These are phyloP conservation scores for Starmera stellimalicola DNA, from an alignment of 1,139 yeast species.

Conservation along the genomic window DNA sequence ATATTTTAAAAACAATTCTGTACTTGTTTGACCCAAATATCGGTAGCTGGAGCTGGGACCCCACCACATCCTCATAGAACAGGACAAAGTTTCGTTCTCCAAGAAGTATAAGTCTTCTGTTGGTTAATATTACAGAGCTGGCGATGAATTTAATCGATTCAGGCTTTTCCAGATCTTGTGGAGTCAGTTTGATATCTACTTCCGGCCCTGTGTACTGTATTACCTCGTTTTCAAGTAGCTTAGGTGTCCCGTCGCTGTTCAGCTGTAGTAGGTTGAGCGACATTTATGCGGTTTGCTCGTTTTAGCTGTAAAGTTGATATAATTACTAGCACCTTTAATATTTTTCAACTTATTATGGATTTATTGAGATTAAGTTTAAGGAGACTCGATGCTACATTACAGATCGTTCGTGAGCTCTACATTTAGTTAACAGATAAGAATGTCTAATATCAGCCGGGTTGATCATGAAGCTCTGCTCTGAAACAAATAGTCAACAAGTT, in stretches of 20 bases:
- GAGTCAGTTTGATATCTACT: conserved; percentile 10
- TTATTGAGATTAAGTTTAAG: too few relatives aligned
- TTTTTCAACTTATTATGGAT: too few relatives aligned
- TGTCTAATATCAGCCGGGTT: too few relatives aligned
- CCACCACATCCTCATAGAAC: conserved; percentile 15
- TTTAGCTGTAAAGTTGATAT: too few relatives aligned
- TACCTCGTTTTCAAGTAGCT: conserved; percentile 15
- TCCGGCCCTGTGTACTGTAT: conserved; percentile 13
- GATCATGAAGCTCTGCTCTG: too few relatives aligned
- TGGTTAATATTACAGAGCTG: conserved; percentile 21
- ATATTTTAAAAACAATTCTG: conserved; percentile 33
- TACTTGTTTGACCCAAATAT: conserved; percentile 50
- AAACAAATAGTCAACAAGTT: too few relatives aligned
- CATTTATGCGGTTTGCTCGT: too few relatives aligned
- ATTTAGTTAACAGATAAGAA: too few relatives aligned
- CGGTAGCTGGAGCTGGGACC: conserved; percentile 35
- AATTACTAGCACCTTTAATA: too few relatives aligned
- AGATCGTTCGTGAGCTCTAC: too few relatives aligned
- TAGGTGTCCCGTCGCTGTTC: conserved; percentile 3
- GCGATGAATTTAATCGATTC: conserved; percentile 22
- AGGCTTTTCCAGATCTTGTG: conserved; percentile 13
- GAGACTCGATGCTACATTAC: too few relatives aligned
- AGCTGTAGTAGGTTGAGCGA: neutral
- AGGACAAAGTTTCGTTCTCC: conserved; percentile 24
- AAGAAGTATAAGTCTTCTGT: conserved; percentile 23